Evolutionary conservation across 1,139 yeast genomes (phyloP).

Genomic region (Debaryomyces singareniensis): DNA sequence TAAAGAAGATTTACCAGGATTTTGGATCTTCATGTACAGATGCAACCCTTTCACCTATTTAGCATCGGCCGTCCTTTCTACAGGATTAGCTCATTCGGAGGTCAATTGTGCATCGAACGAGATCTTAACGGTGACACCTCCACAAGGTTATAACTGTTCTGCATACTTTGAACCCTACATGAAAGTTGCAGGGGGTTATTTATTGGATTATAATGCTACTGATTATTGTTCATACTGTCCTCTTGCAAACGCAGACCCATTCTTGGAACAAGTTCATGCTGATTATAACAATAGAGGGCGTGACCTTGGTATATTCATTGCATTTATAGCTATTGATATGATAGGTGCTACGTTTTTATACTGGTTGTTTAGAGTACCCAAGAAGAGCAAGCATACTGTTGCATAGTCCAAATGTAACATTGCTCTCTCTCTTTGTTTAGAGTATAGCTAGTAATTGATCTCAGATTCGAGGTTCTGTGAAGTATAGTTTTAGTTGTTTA

Average conservation of each 20-base stretch:
- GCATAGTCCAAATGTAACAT: too few species aligned
- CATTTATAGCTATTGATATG: conserved; percentile 41
- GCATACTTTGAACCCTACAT: conserved; percentile 18
- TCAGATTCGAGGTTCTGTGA: too few species aligned
- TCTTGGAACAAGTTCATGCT: conserved; percentile 12
- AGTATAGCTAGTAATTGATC: too few species aligned
- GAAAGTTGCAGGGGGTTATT: conserved; percentile 19
- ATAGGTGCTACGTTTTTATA: conserved; percentile 41
- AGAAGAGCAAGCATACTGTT: too few species aligned
- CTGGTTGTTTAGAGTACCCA: conserved; percentile 69
- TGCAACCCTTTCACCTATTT: conserved; percentile 30
- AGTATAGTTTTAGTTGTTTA: too few species aligned
- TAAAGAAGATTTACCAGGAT: conserved; percentile 22
- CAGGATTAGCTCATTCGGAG: conserved; percentile 46
- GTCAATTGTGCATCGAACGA: conserved; percentile 46
- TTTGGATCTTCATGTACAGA: conserved; percentile 33
- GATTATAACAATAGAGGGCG: conserved; percentile 36
- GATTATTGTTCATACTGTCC: conserved; percentile 15
- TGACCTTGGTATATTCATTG: conserved; percentile 50
- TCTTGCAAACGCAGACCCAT: conserved; percentile 14
- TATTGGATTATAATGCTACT: conserved; percentile 12
- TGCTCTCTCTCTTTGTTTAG: too few species aligned
- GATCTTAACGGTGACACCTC: conserved; percentile 39
- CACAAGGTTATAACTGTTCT: conserved; percentile 26
- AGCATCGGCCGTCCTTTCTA: conserved; percentile 43